These are phyloP conservation scores for Dicorynia guianensis DNA, from an alignment of 306 rosid species.

Conservation along the genomic window DNA sequence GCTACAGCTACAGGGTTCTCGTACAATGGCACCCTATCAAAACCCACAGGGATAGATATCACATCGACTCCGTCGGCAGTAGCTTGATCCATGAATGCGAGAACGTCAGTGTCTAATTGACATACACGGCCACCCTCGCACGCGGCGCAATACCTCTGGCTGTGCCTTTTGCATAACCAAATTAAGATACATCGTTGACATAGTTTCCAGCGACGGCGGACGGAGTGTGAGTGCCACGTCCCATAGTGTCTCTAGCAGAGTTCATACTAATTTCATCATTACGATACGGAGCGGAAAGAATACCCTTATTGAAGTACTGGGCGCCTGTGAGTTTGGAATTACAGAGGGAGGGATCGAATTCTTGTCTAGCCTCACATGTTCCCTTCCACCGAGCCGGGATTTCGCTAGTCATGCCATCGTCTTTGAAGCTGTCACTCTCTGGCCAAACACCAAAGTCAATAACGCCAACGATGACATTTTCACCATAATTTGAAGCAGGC, in stretches of 20 bases:
- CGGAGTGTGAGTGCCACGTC: constrained; percentile 48
- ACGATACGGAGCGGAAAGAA: not conserved
- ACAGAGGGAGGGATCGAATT: no score
- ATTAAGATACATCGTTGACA: constrained; percentile 27
- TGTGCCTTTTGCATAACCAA: constrained; percentile 42
- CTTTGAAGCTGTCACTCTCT: constrained; percentile 6
- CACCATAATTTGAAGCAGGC: not conserved
- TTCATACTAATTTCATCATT: not conserved
- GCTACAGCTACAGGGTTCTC: constrained; percentile 39
- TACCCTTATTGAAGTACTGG: no score
- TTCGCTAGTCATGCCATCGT: not conserved
- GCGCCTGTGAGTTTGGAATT: no score
- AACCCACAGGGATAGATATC: constrained; percentile 31
- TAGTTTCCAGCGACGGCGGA: constrained; percentile 41
- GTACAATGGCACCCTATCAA: not conserved
- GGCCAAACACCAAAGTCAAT: not conserved
- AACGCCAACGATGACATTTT: not conserved
- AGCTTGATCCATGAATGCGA: constrained; percentile 46
- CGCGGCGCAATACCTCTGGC: constrained; percentile 46
- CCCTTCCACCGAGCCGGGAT: not conserved
- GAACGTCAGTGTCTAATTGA: constrained; percentile 36
- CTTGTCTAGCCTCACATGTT: not conserved
- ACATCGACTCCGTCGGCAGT: constrained; percentile 48
- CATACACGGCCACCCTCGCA: constrained; percentile 39
- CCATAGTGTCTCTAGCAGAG: constrained; percentile 42